Evolutionary conservation across 2,329 filamentous ascomycete species (phyloP), one percentile per base, ranked within the genome.

Genomic region (Diaporthe citrichinensis): DNA sequence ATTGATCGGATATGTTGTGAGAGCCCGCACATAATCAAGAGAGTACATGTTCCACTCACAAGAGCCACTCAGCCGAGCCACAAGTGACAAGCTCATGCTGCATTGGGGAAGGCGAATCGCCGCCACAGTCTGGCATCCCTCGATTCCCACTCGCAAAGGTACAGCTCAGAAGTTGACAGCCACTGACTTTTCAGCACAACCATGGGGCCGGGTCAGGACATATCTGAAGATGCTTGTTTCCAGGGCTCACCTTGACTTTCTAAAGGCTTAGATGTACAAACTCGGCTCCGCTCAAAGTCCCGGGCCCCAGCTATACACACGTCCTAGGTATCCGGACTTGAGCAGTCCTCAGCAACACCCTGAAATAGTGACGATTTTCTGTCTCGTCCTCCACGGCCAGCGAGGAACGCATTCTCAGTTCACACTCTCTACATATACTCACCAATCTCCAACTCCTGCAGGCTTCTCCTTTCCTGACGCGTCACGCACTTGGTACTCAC

Each of bases 21-120:
- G 62, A 68, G 36, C 61, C 41, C n/a, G 17, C 41, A 49, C 25
- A 65, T 10, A 53, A 34, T 39, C 65, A 53, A 39, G n/a, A 68
- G 15, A 68, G 31, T 34, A 68, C 28, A 53, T 23, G 46, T 46
- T 17, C 25, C 61, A 39, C 23, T 14, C 41, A n/a, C n/a, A 3
- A 3, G 31, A 28, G 28, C 44, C 15, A 25, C 31, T 28, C 31
- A 23, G 14, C 14, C 23, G 14, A 25, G 23, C 20, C 31, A 53
- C 31, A 68, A 39, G 23, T 36, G 65, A 39, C 44, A 25, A 7
- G 6, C 23, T 36, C 34, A 6, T 31, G 15, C n/a, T 53, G 28
- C 46, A 39, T 39, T 28, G 5, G 46, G 36, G 23, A 53, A n/a
- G 34, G 6, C 9, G 14, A 39, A n/a, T 10, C 5, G 5, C 57